phyloP scores from a whole-genome alignment of 2,329 filamentous ascomycete genomes.

The Diplodia sapinea region DNA sequence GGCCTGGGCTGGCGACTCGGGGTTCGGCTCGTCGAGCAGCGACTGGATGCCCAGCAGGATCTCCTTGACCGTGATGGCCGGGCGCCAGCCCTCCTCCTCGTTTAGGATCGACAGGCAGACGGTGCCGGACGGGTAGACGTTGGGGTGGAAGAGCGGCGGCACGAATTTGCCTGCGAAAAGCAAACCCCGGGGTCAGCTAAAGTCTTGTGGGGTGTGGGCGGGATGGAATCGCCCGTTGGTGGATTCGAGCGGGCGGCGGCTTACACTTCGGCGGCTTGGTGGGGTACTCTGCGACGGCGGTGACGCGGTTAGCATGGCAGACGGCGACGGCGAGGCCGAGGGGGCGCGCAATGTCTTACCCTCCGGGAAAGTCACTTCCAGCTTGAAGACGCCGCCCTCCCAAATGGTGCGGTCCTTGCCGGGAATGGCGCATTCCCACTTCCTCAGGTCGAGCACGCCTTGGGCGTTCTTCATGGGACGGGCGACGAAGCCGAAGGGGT shows the following conservation, averaged over 20 bases:
- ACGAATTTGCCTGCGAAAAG: slow-evolving; percentile 80
- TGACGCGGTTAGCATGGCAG: neutral
- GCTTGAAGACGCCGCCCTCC: slow-evolving; percentile 97
- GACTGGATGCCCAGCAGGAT: slow-evolving; percentile 96
- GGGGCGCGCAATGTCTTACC: slow-evolving; percentile 62
- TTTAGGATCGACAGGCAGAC: slow-evolving; percentile 97
- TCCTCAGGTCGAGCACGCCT: slow-evolving; percentile 87
- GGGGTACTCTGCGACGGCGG: slow-evolving; percentile 75
- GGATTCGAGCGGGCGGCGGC: neutral
- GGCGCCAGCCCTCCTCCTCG: slow-evolving; percentile 98
- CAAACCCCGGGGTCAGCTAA: neutral
- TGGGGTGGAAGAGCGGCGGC: slow-evolving; percentile 95
- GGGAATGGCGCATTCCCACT: slow-evolving; percentile 95
- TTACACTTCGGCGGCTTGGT: slow-evolving; percentile 98
- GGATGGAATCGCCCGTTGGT: neutral
- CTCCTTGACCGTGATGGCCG: slow-evolving; percentile 97
- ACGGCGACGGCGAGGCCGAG: neutral
- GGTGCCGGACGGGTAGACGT: slow-evolving; percentile 97
- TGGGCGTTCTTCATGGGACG: slow-evolving; percentile 80
- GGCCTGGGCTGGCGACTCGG: slow-evolving; percentile 93
- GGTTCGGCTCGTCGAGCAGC: slow-evolving; percentile 93
- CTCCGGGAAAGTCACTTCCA: slow-evolving; percentile 91
- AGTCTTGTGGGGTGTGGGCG: neutral
- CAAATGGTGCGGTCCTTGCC: slow-evolving; percentile 97
- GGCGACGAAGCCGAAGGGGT: slow-evolving; percentile 97